Percentiles rank a stretch among this genome's conserved stretches.
Evolutionary conservation across 352 stramenopile genomes (phyloP).

Genomic region (Phytophthora podocarpi): DNA sequence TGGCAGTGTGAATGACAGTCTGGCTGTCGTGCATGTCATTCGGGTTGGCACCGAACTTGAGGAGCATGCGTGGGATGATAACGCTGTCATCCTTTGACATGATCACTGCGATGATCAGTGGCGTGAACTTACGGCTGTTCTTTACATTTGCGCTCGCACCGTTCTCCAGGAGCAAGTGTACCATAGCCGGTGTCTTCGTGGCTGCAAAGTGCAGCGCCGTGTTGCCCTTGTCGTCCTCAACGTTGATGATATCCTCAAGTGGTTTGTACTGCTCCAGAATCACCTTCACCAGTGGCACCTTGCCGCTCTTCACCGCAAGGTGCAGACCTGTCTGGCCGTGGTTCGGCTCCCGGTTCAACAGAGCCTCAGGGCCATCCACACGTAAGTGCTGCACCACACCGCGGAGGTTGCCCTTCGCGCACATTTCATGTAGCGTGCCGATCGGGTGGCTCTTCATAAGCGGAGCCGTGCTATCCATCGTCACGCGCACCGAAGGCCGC

Average conservation of each 20-base stretch:
- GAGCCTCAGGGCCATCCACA: constrained; percentile 65
- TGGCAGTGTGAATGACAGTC: constrained; percentile 87
- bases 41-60: constrained; percentile 88
- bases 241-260: constrained; percentile 79
- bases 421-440: constrained; percentile 80
- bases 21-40: constrained; percentile 91
- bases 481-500: constrained; percentile 70
- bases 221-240: constrained; percentile 90
- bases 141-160: constrained; percentile 85
- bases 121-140: constrained; percentile 86
- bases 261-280: constrained; percentile 84
- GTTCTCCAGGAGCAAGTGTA: constrained; percentile 79
- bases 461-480: constrained; percentile 67
- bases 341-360: constrained; percentile 81
- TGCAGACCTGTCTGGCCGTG: constrained; percentile 85
- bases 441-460: constrained; percentile 84
- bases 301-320: constrained; percentile 84
- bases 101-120: constrained; percentile 88
- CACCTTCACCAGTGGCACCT: constrained; percentile 81
- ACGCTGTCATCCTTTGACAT: constrained; percentile 84
- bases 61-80: constrained; percentile 87
- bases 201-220: constrained; percentile 86
- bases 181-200: constrained; percentile 85
- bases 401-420: constrained; percentile 80
- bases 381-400: constrained; percentile 77